phyloP scores from a whole-genome alignment of 2,329 filamentous ascomycete genomes.

The Talaromyces islandicus region DNA sequence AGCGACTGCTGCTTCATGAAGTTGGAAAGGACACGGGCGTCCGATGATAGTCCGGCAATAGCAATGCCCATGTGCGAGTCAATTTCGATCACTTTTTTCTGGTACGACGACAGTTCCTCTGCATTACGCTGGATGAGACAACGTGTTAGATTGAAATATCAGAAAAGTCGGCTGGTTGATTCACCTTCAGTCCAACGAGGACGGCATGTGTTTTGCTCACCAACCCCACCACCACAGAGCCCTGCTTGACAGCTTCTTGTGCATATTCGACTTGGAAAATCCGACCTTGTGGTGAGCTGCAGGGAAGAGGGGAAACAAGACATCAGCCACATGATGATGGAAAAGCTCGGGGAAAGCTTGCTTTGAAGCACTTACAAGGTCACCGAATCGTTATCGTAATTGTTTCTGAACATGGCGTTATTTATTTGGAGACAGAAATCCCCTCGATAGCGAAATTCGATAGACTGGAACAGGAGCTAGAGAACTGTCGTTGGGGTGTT shows the following conservation, averaged over 20 bases:
- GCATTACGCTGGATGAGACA: slow-evolving; percentile 73
- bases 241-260: slow-evolving; percentile 97
- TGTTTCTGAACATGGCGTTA: slow-evolving; percentile 90
- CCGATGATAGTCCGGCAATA: slow-evolving; percentile 92
- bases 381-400: slow-evolving; percentile 99
- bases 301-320: slow-evolving; percentile 9
- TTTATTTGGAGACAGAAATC: background rate
- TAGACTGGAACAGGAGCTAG: background rate
- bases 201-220: slow-evolving; percentile 98
- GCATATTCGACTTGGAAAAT: slow-evolving; percentile 99
- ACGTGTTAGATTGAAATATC: background rate
- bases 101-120: slow-evolving; percentile 98
- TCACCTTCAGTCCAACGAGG: slow-evolving; percentile 90
- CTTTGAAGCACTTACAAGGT: slow-evolving; percentile 69
- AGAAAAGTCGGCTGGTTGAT: slow-evolving; percentile 4
- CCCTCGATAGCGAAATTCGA: background rate
- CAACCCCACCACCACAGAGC: slow-evolving; percentile 93
- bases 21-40: slow-evolving; percentile 98
- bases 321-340: slow-evolving; percentile 12
- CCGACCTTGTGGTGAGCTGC: slow-evolving; percentile 92
- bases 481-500: background rate
- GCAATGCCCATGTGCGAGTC: slow-evolving; percentile 94
- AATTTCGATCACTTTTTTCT: slow-evolving; percentile 97
- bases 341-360: background rate
- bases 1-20: slow-evolving; percentile 99